phyloP scores from a whole-genome alignment of 2,329 filamentous ascomycete species.

The Phaeosphaeriaceae sp. region DNA sequence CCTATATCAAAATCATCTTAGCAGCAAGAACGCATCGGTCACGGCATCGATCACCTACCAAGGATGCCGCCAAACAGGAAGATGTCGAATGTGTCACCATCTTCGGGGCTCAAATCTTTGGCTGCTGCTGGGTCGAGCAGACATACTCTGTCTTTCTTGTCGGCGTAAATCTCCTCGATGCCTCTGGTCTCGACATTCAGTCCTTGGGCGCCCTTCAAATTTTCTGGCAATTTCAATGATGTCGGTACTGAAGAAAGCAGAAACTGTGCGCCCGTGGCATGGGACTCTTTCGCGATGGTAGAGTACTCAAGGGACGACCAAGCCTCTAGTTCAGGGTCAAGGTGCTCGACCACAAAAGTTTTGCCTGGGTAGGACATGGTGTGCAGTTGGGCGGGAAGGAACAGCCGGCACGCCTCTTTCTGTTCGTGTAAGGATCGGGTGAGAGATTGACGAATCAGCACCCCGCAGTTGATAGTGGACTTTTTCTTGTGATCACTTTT shows the following conservation, averaged over 20 bases:
- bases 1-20: constrained; percentile 59
- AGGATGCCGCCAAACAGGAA: constrained; percentile 97
- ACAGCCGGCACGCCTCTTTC: constrained; percentile 21
- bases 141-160: constrained; percentile 79
- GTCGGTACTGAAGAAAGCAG: constrained; percentile 81
- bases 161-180: constrained; percentile 81
- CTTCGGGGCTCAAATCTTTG: constrained; percentile 81
- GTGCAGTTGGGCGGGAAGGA: constrained; percentile 19
- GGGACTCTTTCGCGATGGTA: constrained; percentile 83
- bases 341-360: constrained; percentile 94
- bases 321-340: constrained; percentile 89
- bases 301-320: constrained; percentile 96
- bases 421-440: constrained; percentile 12
- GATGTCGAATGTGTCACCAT: constrained; percentile 82
- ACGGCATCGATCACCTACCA: constrained; percentile 60
- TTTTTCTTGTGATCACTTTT: constrained; percentile 15
- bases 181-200: constrained; percentile 77
- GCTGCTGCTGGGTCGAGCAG: constrained; percentile 85
- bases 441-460: constrained; percentile 33
- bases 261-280: constrained; percentile 71
- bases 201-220: constrained; percentile 65
- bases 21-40: not conserved
- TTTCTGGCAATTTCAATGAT: constrained; percentile 65
- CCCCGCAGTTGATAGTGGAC: constrained; percentile 1
- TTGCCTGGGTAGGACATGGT: constrained; percentile 55